Evolutionary conservation across 2,329 filamentous ascomycete genomes (phyloP).

Genomic region (Chaetothyriales sp.): DNA sequence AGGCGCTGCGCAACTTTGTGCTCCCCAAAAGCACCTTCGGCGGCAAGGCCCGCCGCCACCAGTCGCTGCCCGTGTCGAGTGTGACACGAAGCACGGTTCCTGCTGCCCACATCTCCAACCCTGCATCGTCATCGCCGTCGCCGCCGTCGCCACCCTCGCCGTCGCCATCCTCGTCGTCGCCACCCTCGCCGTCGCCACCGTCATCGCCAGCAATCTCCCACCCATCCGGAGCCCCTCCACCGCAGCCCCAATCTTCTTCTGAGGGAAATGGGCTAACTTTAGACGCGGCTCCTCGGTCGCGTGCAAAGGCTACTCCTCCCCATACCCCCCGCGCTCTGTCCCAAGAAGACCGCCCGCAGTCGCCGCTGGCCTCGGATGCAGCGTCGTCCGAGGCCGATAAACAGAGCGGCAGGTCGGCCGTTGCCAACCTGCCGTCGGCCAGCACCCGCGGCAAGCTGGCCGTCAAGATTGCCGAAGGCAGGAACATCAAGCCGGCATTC

Average conservation of each 20-base stretch:
- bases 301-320: slow-evolving; percentile 77
- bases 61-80: slow-evolving; percentile 46
- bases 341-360: slow-evolving; percentile 36
- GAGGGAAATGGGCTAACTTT: slow-evolving; percentile 62
- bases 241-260: neutral
- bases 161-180: slow-evolving; percentile 32
- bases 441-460: slow-evolving; percentile 74
- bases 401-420: slow-evolving; percentile 7
- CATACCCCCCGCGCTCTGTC: slow-evolving; percentile 83
- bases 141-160: slow-evolving; percentile 29
- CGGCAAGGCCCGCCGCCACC: slow-evolving; percentile 30
- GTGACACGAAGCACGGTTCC: slow-evolving; percentile 52
- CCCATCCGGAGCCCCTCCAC: neutral
- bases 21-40: slow-evolving; percentile 25
- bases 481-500: slow-evolving; percentile 64
- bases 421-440: slow-evolving; percentile 44
- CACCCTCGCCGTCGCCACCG: slow-evolving; percentile 28
- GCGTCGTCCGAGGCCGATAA: slow-evolving; percentile 7
- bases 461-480: slow-evolving; percentile 75
- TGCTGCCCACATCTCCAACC: slow-evolving; percentile 57
- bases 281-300: slow-evolving; percentile 45
- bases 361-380: slow-evolving; percentile 17
- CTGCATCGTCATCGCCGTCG: slow-evolving; percentile 39
- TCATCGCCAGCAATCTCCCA: slow-evolving; percentile 28
- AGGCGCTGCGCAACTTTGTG: slow-evolving; percentile 33